A percentile compares a stretch with the other conserved stretches of the same genome.
phyloP scores from a whole-genome alignment of 2,329 filamentous ascomycete species.

The Claviceps sp. region DNA sequence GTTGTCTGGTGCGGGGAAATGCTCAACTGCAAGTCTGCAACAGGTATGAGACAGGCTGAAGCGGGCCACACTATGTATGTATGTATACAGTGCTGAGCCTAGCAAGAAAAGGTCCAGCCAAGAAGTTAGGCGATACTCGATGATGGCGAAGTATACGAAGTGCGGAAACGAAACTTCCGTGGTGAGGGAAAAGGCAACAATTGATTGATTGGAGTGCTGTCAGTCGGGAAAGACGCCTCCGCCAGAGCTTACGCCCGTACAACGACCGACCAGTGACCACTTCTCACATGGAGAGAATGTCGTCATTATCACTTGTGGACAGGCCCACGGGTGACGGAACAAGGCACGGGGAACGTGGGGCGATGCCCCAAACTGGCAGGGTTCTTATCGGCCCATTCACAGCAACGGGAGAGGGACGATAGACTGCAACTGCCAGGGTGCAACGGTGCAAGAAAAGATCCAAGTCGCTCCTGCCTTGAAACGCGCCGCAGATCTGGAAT shows the following conservation, averaged over 20 bases:
- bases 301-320: not conserved
- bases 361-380: constrained; percentile 3
- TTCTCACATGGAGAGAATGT: not conserved
- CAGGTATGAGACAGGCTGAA: constrained; percentile 1
- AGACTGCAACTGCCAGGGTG: too few species aligned
- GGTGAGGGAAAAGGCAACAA: not conserved
- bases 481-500: not conserved
- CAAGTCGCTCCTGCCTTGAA: not conserved
- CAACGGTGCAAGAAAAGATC: not conserved
- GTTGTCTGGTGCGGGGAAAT: constrained; percentile 2
- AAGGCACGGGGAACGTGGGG: constrained; percentile 4
- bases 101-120: not conserved
- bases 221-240: not conserved
- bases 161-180: not conserved
- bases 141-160: not conserved
- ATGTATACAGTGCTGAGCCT: not conserved
- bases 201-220: not conserved
- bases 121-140: not conserved
- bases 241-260: not conserved
- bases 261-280: not conserved
- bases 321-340: not conserved
- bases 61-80: not conserved
- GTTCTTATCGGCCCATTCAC: constrained; percentile 5
- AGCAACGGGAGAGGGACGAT: too few species aligned
- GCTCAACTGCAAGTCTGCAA: constrained; percentile 1